These are phyloP conservation scores for Helichrysum umbraculigerum DNA, from an alignment of 129 eudicot species.

Conservation along the genomic window DNA sequence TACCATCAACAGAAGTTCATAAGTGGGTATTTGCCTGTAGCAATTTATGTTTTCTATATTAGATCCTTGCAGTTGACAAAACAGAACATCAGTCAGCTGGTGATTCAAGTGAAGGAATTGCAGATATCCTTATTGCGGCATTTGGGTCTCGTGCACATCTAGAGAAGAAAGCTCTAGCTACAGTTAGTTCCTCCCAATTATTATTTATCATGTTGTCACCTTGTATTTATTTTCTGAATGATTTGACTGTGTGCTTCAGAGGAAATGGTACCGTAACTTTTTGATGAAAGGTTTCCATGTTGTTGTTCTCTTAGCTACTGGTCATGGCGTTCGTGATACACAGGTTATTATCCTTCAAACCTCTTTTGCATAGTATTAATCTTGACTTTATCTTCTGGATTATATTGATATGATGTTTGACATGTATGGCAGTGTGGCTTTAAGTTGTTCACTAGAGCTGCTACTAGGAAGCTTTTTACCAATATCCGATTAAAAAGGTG, in stretches of 20 bases:
- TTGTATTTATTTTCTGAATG: constrained; percentile 14
- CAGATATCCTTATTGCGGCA: constrained; percentile 68
- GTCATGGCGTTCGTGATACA: constrained; percentile 94
- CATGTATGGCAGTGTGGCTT: constrained; percentile 81
- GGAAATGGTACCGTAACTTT: constrained; percentile 97
- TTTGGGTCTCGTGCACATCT: constrained; percentile 88
- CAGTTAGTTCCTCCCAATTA: constrained; percentile 45
- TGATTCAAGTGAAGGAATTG: constrained; percentile 43
- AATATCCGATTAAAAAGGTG: constrained; percentile 92
- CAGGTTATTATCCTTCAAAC: constrained; percentile 50
- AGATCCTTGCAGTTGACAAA: constrained; percentile 75
- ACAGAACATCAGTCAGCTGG: constrained; percentile 37
- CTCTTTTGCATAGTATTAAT: background rate
- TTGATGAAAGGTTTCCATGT: constrained; percentile 97
- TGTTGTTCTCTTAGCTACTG: constrained; percentile 95
- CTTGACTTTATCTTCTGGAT: constrained; percentile 1
- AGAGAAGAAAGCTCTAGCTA: constrained; percentile 93
- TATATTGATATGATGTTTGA: background rate
- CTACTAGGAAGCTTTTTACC: constrained; percentile 90
- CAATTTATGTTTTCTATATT: constrained; percentile 40
- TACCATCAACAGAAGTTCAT: background rate
- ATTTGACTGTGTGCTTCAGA: constrained; percentile 49
- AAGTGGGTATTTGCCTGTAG: constrained; percentile 1
- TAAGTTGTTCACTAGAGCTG: constrained; percentile 98
- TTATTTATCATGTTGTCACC: background rate